phyloP scores from a whole-genome alignment of 2,329 filamentous ascomycete genomes.

The Rhinocladiella mackenziei region DNA sequence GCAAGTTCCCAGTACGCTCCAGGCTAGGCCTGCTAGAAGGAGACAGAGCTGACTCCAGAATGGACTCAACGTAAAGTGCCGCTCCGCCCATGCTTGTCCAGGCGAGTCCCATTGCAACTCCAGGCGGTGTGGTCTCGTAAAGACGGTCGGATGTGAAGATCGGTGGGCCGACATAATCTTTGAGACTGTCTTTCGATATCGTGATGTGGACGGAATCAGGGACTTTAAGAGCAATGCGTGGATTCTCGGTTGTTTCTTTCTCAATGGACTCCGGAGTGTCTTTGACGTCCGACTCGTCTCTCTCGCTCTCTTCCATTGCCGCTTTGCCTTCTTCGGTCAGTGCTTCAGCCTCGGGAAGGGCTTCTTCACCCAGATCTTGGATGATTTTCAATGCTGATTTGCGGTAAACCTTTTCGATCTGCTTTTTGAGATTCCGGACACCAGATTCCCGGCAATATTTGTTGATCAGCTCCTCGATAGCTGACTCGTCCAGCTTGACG shows the following conservation, averaged over 20 bases:
- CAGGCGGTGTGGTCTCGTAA: conserved; percentile 88
- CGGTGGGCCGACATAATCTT: conserved; percentile 94
- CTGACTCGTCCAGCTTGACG: conserved; percentile 78
- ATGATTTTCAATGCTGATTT: conserved; percentile 98
- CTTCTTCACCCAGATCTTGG: conserved; percentile 83
- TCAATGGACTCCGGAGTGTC: conserved; percentile 57
- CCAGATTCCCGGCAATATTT: conserved; percentile 97
- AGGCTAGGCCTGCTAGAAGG: conserved; percentile 71
- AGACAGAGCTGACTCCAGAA: conserved; percentile 77
- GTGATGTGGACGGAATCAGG: conserved; percentile 81
- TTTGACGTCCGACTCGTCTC: conserved; percentile 59
- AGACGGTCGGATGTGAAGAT: conserved; percentile 93
- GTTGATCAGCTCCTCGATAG: conserved; percentile 95
- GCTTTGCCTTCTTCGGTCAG: conserved; percentile 81
- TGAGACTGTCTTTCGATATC: conserved; percentile 84
- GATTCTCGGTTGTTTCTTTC: conserved; percentile 59
- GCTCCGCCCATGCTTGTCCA: conserved; percentile 98
- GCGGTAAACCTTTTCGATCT: conserved; percentile 98
- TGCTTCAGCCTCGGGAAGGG: conserved; percentile 72
- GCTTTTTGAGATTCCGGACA: conserved; percentile 96
- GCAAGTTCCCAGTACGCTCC: conserved; percentile 90
- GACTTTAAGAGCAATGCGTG: conserved; percentile 73
- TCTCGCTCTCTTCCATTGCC: conserved; percentile 66
- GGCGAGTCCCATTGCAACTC: conserved; percentile 94
- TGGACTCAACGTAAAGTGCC: conserved; percentile 95